Base-by-base conservation (phyloP, 2,329 filamentous ascomycete species). In the Sarocladium brachiariae region DNA sequence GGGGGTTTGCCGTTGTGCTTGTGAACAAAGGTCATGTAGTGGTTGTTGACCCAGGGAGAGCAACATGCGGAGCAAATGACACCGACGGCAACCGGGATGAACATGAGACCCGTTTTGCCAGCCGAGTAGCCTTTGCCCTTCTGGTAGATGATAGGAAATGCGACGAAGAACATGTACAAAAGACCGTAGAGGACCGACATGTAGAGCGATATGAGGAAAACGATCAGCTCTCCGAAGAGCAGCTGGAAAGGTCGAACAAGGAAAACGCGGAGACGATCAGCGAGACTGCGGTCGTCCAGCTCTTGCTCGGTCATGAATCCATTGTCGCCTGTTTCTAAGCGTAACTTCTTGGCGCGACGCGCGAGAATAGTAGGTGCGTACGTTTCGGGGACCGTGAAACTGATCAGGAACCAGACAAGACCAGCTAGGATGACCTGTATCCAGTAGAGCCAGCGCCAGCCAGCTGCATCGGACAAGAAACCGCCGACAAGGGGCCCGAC, bases 371-470 rank as follows among this genome's bases (percentile, higher is more conserved):
- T 86, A 0, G 90, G 89, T 0, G 89, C 84, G 64, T 93, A 95
- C 0, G 90, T 96, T 67, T 95, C 90, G 1, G 89, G 88, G 0
- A 95, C 84, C n/a, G 88, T 93, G 67, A 95, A 91, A 25, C 84
- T 85, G 65, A 93, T 90, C 53, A 92, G 64, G 16, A 86, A 53
- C 81, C 86, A 93, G 58, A 85, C 78, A 46, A 84, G 63, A 13
- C 75, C 82, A 23, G 86, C 73, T 11, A 93, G 63, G 60, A 95
- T 95, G 10, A 93, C 72, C 61, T 92, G 88, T 58, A 95, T 80
- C 85, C 87, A 92, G 71, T 93, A 93, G 0, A 93, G 73, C 87
- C 87, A 93, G 56, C 88, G 73, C 89, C 89, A 93, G 33, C 84
- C 84, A 0, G 73, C 68, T 1, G 77, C 78, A 57, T 90, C 85